Percentiles rank a stretch among this genome's conserved stretches.
phyloP scores from a whole-genome alignment of 495 filamentous ascomycete species.

The Xylaria venustula region DNA sequence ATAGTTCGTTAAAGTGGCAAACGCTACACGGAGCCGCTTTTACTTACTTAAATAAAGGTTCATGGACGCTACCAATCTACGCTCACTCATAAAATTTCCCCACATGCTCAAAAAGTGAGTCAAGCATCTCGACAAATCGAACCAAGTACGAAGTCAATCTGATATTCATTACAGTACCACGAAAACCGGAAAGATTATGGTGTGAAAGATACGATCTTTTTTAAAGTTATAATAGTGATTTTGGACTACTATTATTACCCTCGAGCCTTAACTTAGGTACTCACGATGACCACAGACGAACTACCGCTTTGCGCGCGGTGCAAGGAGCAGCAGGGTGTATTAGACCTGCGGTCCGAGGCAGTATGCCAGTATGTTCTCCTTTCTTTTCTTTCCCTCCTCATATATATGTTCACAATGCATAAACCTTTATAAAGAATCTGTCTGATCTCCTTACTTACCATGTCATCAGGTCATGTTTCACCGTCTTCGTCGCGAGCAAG shows the following conservation, averaged over 20 bases:
- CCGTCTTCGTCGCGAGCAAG: constrained; percentile 71
- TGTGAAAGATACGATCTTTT: no score
- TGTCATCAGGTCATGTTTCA: constrained; percentile 66
- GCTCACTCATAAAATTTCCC: constrained; percentile 13
- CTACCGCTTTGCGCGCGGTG: constrained; percentile 37
- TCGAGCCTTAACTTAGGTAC: background rate
- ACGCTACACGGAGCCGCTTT: constrained; percentile 9
- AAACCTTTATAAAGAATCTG: no score
- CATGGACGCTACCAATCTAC: constrained; percentile 1
- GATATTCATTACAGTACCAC: no score
- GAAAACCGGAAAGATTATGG: no score
- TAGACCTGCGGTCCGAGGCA: constrained; percentile 36
- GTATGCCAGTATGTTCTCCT: constrained; percentile 37
- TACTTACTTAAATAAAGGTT: no score
- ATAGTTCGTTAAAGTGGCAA: background rate
- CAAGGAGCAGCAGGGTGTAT: constrained; percentile 30
- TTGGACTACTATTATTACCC: background rate
- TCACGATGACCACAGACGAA: constrained; percentile 13
- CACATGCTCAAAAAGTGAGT: constrained; percentile 11
- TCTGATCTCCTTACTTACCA: background rate
- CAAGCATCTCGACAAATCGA: no score
- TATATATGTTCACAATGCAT: background rate
- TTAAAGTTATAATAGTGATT: no score
- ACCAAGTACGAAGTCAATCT: background rate
- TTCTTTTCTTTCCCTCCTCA: background rate